These are phyloP conservation scores for Beauveria sp. DNA, from an alignment of 2,329 filamentous ascomycete genomes.

Conservation along the genomic window DNA sequence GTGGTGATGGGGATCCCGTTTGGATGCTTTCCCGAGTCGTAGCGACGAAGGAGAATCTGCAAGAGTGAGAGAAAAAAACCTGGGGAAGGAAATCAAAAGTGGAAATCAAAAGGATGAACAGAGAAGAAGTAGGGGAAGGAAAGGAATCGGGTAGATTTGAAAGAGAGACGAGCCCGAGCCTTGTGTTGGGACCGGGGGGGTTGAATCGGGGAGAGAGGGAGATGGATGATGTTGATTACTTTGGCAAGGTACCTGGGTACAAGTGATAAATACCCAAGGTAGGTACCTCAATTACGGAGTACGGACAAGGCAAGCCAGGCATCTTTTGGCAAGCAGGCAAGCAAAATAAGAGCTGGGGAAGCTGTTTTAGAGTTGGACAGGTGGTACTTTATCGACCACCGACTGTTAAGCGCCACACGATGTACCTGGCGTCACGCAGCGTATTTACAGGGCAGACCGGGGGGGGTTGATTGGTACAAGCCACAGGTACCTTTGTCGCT, in stretches of 20 bases:
- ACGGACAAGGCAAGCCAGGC: no score
- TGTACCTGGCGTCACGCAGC: no score
- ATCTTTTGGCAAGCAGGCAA: no score
- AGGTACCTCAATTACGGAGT: neutral
- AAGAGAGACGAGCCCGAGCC: constrained; percentile 1
- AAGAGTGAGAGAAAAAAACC: neutral
- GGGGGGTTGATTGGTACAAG: neutral
- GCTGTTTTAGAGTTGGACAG: no score
- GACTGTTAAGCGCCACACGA: no score
- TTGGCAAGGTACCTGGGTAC: no score
- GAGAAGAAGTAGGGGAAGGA: neutral
- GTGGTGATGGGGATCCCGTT: neutral
- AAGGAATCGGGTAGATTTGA: constrained; percentile 5
- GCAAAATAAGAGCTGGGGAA: no score
- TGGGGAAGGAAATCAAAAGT: constrained; percentile 2
- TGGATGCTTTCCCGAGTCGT: neutral
- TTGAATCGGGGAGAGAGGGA: neutral
- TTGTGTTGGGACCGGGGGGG: constrained; percentile 3
- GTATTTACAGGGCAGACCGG: neutral
- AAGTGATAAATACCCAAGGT: no score
- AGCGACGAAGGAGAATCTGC: neutral
- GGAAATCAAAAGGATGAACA: neutral
- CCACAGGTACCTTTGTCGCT: neutral
- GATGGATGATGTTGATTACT: neutral
- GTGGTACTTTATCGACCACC: no score